Evolutionary conservation across 768 basidiomycete species (phyloP), one percentile per base, ranked within the genome.

Genomic region (Saitozyma podzolica): DNA sequence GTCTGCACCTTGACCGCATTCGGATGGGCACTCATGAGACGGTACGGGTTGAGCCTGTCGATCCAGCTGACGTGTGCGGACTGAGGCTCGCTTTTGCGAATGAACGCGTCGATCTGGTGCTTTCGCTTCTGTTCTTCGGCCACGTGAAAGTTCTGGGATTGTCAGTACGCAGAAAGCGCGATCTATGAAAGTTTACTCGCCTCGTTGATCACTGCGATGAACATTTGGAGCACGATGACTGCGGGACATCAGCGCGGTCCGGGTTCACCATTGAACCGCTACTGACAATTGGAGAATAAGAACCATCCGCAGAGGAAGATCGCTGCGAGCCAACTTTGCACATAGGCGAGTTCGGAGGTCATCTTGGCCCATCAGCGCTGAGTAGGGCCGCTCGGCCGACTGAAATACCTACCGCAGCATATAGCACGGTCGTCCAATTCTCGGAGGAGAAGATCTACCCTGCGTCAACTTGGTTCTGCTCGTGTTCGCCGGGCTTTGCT

Each of bases 131-230:
- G 84, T 74, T 94, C 91, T 73, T 97, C 95, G 0, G 92, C 92
- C 6, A 96, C 86, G 20, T 88, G 84, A 70, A 98, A 97, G 79
- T 94, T 95, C 82, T 83, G 69, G 53, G 54, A 59, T 56, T 67
- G 29, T 54, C 52, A 58, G 61, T 41, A 40, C 16, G 29, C 17
- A 13, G 17, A 10, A 6, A 40, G 70, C 9, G 9, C 19, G 37
- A 11, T 14, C 20, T 47, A 9, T 39, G 37, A 13, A 10, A 20
- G 45, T 40, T 9, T 29, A 50, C 67, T 43, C 19, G 80, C 80
- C 72, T 94, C 92, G 72, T 93, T 91, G 83, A 96, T 92, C 50
- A 95, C 92, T 41, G 95, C 95, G 72, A 98, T 91, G 82, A 97
- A 96, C 88, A 97, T 89, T 75, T 95, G 92, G 54, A 95, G 78